phyloP scores from a whole-genome alignment of 139 green algal genomes.

The Micractinium sp. region DNA sequence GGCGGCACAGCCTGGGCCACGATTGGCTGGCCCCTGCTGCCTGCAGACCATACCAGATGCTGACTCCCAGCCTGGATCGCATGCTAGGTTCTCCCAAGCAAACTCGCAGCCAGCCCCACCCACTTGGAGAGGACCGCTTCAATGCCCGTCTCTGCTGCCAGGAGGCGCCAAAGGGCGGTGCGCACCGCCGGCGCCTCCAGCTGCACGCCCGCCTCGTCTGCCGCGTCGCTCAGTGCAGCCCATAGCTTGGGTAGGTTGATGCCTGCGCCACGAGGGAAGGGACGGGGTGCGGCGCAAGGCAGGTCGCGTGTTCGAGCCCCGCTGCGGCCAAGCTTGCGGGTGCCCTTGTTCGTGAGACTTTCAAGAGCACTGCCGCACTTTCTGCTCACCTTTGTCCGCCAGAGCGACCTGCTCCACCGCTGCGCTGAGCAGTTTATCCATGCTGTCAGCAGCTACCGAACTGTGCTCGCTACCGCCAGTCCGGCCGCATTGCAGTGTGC shows the following conservation, averaged over 20 bases:
- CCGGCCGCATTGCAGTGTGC: background rate
- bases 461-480: background rate
- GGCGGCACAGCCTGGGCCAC: no score
- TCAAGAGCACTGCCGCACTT: background rate
- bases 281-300: background rate
- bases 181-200: constrained; percentile 17
- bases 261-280: constrained; percentile 1
- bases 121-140: background rate
- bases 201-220: constrained; percentile 13
- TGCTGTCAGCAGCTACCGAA: background rate
- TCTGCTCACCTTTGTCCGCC: constrained; percentile 3
- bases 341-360: background rate
- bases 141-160: background rate
- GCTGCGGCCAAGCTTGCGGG: background rate
- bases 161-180: constrained; percentile 15
- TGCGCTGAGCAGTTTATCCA: background rate
- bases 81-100: no score
- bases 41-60: no score
- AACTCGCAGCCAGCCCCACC: no score
- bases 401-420: constrained; percentile 16
- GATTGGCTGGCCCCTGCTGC: no score
- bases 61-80: no score
- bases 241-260: background rate
- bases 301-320: constrained; percentile 18
- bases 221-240: constrained; percentile 2